Conservation (phyloP, 140 eudicot species). For the Stevia rebaudiana region DNA sequence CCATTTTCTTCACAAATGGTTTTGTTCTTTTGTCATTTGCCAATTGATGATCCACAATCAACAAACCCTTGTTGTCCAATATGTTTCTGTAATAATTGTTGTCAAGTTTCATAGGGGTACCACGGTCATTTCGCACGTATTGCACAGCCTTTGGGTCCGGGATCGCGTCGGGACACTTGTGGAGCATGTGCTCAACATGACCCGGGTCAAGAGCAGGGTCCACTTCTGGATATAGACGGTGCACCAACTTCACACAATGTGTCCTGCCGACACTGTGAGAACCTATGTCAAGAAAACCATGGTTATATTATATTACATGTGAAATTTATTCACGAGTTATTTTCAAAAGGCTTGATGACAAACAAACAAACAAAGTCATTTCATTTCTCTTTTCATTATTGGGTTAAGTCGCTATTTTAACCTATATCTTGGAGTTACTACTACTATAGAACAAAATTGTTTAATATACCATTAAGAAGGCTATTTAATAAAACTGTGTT, state of each 20-base stretch:
- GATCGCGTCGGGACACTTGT: slow-evolving; percentile 91
- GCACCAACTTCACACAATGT: slow-evolving; percentile 92
- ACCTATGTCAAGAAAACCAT: slow-evolving; percentile 37
- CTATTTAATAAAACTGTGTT: too few relatives aligned
- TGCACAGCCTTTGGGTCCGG: slow-evolving; percentile 98
- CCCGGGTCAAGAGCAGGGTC: slow-evolving; percentile 77
- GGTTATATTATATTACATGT: too few relatives aligned
- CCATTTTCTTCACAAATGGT: slow-evolving; percentile 93
- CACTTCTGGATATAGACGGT: slow-evolving; percentile 89
- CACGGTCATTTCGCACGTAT: slow-evolving; percentile 93
- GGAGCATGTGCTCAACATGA: slow-evolving; percentile 96
- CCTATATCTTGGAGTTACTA: too few relatives aligned
- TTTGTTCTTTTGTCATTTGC: slow-evolving; percentile 81
- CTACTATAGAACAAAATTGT: too few relatives aligned
- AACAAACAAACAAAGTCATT: too few relatives aligned
- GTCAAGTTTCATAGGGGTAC: slow-evolving; percentile 91
- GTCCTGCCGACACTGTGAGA: slow-evolving; percentile 98
- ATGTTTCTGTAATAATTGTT: slow-evolving; percentile 92
- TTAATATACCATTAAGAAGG: too few relatives aligned
- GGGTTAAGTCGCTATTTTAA: too few relatives aligned
- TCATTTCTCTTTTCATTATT: too few relatives aligned
- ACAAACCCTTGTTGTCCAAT: slow-evolving; percentile 84
- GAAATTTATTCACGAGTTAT: too few relatives aligned
- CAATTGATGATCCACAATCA: slow-evolving; percentile 82
- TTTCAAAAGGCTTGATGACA: too few relatives aligned